Conservation (phyloP, 2,329 filamentous ascomycete genomes). For the Apiospora sp. region DNA sequence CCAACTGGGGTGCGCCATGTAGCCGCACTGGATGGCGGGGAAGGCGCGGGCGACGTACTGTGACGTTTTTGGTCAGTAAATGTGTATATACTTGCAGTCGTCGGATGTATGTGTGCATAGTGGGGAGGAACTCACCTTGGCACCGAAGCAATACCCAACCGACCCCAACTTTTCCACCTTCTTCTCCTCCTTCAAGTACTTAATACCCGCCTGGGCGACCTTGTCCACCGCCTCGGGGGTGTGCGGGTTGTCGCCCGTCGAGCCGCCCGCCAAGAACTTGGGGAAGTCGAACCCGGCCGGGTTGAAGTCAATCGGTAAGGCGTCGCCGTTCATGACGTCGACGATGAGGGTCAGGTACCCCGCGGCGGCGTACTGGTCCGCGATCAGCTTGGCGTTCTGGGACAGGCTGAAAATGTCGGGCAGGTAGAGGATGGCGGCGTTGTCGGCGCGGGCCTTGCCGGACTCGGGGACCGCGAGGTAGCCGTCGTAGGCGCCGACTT, state of each 20-base stretch:
- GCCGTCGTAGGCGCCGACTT: constrained; percentile 55
- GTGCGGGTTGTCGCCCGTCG: constrained; percentile 58
- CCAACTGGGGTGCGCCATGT: constrained; percentile 81
- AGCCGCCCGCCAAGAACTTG: constrained; percentile 52
- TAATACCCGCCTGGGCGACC: constrained; percentile 60
- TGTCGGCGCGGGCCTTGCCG: constrained; percentile 45
- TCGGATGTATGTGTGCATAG: no score
- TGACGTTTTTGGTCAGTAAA: no score
- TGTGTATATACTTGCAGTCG: no score
- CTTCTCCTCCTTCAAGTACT: constrained; percentile 63
- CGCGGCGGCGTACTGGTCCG: constrained; percentile 77
- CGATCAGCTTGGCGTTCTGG: constrained; percentile 70
- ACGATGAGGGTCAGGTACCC: constrained; percentile 75
- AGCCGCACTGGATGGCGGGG: constrained; percentile 74
- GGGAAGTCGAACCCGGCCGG: constrained; percentile 51
- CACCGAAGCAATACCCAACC: constrained; percentile 80
- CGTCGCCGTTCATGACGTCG: constrained; percentile 75
- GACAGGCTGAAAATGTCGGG: constrained; percentile 61
- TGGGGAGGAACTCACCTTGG: constrained; percentile 58
- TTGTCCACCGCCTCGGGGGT: constrained; percentile 54
- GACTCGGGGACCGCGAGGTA: constrained; percentile 59
- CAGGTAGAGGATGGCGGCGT: constrained; percentile 55
- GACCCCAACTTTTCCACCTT: constrained; percentile 67
- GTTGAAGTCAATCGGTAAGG: constrained; percentile 63
- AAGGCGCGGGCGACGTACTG: constrained; percentile 75